Conservation (phyloP, 495 filamentous ascomycete species). For the Jackrogersella minutella region DNA sequence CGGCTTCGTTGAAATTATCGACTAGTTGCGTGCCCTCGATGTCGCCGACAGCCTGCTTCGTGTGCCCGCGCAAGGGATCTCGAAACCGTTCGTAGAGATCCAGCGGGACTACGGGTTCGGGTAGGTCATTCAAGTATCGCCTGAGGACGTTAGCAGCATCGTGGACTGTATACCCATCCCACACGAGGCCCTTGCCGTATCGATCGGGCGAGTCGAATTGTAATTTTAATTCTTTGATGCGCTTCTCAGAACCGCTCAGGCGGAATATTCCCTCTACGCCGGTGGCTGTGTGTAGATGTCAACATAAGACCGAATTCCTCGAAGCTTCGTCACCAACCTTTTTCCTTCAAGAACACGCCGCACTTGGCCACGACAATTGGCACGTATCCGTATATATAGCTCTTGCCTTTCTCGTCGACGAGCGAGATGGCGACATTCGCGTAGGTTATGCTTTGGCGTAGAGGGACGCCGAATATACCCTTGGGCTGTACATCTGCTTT, state of each 20-base stretch:
- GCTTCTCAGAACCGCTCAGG: slow-evolving; percentile 93
- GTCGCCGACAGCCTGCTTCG: slow-evolving; percentile 73
- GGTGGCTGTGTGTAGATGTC: slow-evolving; percentile 69
- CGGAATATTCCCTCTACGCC: slow-evolving; percentile 98
- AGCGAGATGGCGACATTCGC: slow-evolving; percentile 98
- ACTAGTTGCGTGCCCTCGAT: slow-evolving; percentile 62
- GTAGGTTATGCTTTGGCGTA: slow-evolving; percentile 94
- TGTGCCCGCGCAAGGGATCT: slow-evolving; percentile 80
- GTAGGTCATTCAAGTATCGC: slow-evolving; percentile 92
- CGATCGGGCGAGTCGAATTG: slow-evolving; percentile 94
- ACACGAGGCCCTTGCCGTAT: slow-evolving; percentile 96
- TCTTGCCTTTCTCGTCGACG: slow-evolving; percentile 86
- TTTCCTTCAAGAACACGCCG: slow-evolving; percentile 97
- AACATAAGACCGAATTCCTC: slow-evolving; percentile 25
- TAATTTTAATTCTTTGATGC: slow-evolving; percentile 93
- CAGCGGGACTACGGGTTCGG: slow-evolving; percentile 93
- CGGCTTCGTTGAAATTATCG: slow-evolving; percentile 74
- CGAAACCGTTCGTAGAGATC: slow-evolving; percentile 93
- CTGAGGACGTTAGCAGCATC: slow-evolving; percentile 97
- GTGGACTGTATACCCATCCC: slow-evolving; percentile 98
- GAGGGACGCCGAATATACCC: slow-evolving; percentile 91
- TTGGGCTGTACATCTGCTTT: slow-evolving; percentile 50
- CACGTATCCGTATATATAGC: slow-evolving; percentile 98
- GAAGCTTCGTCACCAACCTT: slow-evolving; percentile 68
- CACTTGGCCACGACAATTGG: slow-evolving; percentile 99